These are phyloP conservation scores for Fraxinus xanthoxyloides DNA, from an alignment of 305 asterid species.

Conservation along the genomic window DNA sequence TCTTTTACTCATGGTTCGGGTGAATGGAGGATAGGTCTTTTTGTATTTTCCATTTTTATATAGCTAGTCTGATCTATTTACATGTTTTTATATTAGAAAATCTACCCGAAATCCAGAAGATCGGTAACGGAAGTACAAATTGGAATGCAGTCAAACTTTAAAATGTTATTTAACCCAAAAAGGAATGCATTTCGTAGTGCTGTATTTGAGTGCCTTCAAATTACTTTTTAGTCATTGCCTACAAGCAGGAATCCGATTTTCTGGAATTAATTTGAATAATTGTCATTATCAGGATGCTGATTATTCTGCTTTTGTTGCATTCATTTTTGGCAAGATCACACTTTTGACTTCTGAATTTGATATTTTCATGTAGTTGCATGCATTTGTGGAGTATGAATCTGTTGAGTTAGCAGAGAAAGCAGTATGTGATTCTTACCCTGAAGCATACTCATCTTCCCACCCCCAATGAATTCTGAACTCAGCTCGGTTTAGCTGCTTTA, in stretches of 20 bases:
- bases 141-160: not conserved
- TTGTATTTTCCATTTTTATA: slow-evolving; percentile 3
- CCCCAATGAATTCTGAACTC: not conserved
- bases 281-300: not conserved
- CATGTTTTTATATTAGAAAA: slow-evolving; percentile 2
- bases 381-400: slow-evolving; percentile 89
- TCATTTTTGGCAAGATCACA: slow-evolving; percentile 4
- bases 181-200: not conserved
- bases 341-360: slow-evolving; percentile 18
- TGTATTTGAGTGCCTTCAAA: not conserved
- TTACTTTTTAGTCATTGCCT: slow-evolving; percentile 1
- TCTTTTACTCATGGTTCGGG: not conserved
- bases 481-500: slow-evolving; percentile 9
- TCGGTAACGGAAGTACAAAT: not conserved
- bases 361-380: slow-evolving; percentile 62
- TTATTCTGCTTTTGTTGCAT: not conserved
- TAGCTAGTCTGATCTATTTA: not conserved
- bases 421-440: slow-evolving; percentile 37
- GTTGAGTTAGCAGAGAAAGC: slow-evolving; percentile 82
- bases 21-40: not conserved
- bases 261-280: not conserved
- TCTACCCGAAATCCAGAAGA: not conserved
- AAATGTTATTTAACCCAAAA: not conserved
- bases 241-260: not conserved
- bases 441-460: not conserved